Evolutionary conservation across 768 basidiomycete genomes (phyloP), one percentile per base, ranked within the genome.

Genomic region (Agaricus subrufescens): DNA sequence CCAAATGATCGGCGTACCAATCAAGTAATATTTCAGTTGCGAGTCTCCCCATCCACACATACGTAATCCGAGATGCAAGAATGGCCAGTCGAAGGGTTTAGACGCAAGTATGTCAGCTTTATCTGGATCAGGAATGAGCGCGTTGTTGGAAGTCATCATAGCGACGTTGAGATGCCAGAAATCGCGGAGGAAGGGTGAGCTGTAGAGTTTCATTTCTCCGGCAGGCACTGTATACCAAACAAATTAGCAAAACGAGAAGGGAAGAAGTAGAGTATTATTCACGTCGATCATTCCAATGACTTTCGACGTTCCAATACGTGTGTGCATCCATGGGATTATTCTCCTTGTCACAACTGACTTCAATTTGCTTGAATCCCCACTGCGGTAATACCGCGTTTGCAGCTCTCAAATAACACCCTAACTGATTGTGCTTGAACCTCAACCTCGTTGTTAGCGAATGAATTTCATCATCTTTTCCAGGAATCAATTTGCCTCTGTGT

Each of bases 141-240:
- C 96, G 66, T 99, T 99, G 75, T 99, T 99, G 4, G 97, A 98
- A 0, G 96, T 97, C 92, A 95, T 94, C 97, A 99, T 99, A 7
- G 95, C 97, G 26, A 99, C 93, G 66, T 99, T 99, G 55, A 99
- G 83, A 68, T 99, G 96, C 87, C 93, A 95, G 72, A 99, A 99
- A 73, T 99, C 96, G 50, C 90, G 86, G 46, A 96, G 73, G 81
- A 99, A 99, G 0, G 96, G 89, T 1, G 96, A 96, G 39, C 74
- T 79, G 74, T 96, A 97, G 56, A 86, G 82, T 65, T 91, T 94
- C 58, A 81, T 79, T 40, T 96, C 78, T 2, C 91, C 96, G 3
- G 83, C 63, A 10, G 94, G 93, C 9, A 99, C 92, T 97, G 64
- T 2, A 54, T n/a, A 34, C 34, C 34, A 8, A 34, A 34, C 23